A percentile compares a stretch with the other conserved stretches of the same genome.
These are phyloP conservation scores for Cercophora samala DNA, from an alignment of 495 filamentous ascomycete genomes.

Conservation along the genomic window DNA sequence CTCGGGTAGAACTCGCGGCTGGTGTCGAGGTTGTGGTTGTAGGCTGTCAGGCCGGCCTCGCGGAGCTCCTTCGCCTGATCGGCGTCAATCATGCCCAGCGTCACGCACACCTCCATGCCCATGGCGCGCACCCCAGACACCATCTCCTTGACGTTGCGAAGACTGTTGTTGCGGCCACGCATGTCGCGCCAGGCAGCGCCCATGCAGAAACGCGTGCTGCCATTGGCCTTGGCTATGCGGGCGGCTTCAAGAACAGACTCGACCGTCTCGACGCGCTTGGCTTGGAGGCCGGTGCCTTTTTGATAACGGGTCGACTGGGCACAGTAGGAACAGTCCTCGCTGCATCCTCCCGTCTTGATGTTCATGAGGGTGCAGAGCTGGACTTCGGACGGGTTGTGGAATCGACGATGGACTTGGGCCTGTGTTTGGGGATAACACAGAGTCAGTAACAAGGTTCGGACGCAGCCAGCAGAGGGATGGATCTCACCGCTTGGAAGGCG, in stretches of 20 bases:
- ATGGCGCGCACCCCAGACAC: conserved; percentile 69
- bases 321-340: conserved; percentile 85
- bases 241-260: conserved; percentile 75
- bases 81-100: conserved; percentile 80
- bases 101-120: conserved; percentile 85
- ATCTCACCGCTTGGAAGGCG: conserved; percentile 65
- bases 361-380: conserved; percentile 92
- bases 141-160: conserved; percentile 79
- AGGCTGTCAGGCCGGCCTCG: conserved; percentile 79
- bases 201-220: conserved; percentile 87
- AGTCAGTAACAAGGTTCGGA: conserved; percentile 5
- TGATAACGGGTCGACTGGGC: conserved; percentile 78
- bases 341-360: conserved; percentile 90
- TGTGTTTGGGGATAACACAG: conserved; percentile 30
- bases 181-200: conserved; percentile 89
- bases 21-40: conserved; percentile 89
- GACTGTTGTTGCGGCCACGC: conserved; percentile 74
- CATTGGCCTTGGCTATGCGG: conserved; percentile 69
- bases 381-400: conserved; percentile 73
- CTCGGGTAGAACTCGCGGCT: conserved; percentile 79
- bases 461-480: background rate
- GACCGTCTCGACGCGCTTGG: conserved; percentile 71
- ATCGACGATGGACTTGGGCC: conserved; percentile 72
- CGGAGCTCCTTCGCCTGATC: conserved; percentile 73
- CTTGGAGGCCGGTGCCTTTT: conserved; percentile 74